These are phyloP conservation scores for Trametes meyenii DNA, from an alignment of 768 basidiomycete species.

Conservation along the genomic window DNA sequence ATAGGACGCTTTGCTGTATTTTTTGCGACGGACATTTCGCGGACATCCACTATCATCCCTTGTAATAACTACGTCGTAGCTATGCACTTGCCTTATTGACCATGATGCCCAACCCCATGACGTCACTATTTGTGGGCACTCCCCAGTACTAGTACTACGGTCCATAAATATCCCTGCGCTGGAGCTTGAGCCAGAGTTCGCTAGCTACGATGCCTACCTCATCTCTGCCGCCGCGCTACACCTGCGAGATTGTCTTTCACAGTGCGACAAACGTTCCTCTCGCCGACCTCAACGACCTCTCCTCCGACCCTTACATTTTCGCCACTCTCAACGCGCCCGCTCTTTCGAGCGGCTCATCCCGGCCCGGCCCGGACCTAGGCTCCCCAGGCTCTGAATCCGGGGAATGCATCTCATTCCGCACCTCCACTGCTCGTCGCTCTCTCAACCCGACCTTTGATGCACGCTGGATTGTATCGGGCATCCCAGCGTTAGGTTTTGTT, in stretches of 20 bases:
- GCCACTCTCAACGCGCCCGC: conserved; percentile 26
- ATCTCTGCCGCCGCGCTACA: conserved; percentile 10
- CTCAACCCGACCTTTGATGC: conserved; percentile 31
- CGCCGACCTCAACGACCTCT: conserved; percentile 30
- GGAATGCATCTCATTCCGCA: conserved; percentile 27
- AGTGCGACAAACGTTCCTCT: conserved; percentile 28
- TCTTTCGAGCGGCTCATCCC: neutral
- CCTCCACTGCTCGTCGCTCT: conserved; percentile 28
- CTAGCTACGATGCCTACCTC: neutral
- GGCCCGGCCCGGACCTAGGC: neutral
- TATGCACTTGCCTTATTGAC: too few relatives aligned
- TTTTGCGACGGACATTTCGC: too few relatives aligned
- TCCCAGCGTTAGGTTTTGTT: conserved; percentile 30
- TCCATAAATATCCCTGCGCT: too few relatives aligned
- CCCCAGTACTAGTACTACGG: neutral
- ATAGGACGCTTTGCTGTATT: too few relatives aligned
- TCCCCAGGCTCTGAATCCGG: neutral
- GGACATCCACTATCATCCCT: neutral
- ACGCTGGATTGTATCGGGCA: conserved; percentile 32
- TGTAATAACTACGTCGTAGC: neutral
- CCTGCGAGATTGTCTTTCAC: conserved; percentile 29
- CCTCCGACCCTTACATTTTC: conserved; percentile 33
- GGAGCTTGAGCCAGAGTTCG: neutral
- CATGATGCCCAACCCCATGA: neutral
- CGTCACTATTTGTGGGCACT: neutral